Evolutionary conservation across 2,329 filamentous ascomycete genomes (phyloP), one percentile per base, ranked within the genome.

Genomic region (Cladosporium austrohemisphaericum): DNA sequence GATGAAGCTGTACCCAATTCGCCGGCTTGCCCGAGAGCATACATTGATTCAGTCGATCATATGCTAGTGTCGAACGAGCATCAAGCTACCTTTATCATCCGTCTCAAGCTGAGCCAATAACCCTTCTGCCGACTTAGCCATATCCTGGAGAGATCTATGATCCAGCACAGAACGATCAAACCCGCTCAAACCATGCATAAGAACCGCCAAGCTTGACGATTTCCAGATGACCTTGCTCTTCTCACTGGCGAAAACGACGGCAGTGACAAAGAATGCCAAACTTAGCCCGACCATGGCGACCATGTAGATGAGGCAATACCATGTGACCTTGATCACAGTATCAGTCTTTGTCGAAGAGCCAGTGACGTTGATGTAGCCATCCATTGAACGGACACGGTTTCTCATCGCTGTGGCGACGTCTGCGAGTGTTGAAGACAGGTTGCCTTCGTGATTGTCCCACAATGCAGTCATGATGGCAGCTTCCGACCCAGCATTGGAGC

Each of bases 191-290:
- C 44, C 44, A 37, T 47, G 32, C 29, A 47, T 36, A 4, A 47
- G 22, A 13, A 47, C 13, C 13, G 44, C 44, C 3, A 47, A 13
- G 19, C 32, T 47, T 18, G 44, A 47, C 11, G 44, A 47, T 7
- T 38, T 47, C 44, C 44, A 47, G 4, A 35, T 23, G 3, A 28
- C 23, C 19, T 37, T 18, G 32, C 44, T 47, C 18, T 22, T 47
- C 32, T 35, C 32, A 11, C 37, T 29, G 16, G 25, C 10, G 10
- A 41, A 29, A 4, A 41, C 23, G 8, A 41, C 25, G 16, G 37
- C 37, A 13, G 37, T 29, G 14, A 41, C 37, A 10, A 29, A 41
- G 14, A 41, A 41, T 5, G 16, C n/a, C 14, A 41, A 16, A 10
- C 37, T 41, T 9, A 41, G 16, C 13, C 23, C 4, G n/a, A 41